Evolutionary conservation across 768 basidiomycete genomes (phyloP).

Genomic region (Tylopilus sp.): DNA sequence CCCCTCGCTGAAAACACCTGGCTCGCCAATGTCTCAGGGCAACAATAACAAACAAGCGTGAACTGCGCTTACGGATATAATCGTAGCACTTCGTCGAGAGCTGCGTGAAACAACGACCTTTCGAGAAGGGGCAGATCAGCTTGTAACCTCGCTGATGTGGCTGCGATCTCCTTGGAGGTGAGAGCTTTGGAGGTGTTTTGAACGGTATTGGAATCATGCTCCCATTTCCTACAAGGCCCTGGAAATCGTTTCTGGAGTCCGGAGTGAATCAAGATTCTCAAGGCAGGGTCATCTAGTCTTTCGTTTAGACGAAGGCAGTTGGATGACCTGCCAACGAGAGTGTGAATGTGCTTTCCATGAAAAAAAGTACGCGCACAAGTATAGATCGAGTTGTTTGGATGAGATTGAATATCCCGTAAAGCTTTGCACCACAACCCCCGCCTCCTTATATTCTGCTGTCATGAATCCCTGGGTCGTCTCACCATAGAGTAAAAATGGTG

Average conservation of each 20-base stretch:
- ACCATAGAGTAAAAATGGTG: slow-evolving; percentile 35
- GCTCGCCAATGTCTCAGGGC: not conserved
- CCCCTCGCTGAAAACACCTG: slow-evolving; percentile 16
- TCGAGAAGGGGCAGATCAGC: slow-evolving; percentile 4
- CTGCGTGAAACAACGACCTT: slow-evolving; percentile 22
- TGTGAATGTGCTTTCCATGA: not conserved
- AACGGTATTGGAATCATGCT: slow-evolving; percentile 6
- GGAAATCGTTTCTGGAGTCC: slow-evolving; percentile 32
- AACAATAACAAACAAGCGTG: not conserved
- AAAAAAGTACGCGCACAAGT: slow-evolving; percentile 17
- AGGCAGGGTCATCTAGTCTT: slow-evolving; percentile 20
- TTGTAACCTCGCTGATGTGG: not conserved
- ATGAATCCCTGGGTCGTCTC: slow-evolving; percentile 43
- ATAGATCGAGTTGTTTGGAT: slow-evolving; percentile 10
- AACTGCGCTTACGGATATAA: slow-evolving; percentile 24
- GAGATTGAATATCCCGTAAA: not conserved
- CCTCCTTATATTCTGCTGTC: slow-evolving; percentile 26
- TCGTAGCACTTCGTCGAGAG: slow-evolving; percentile 20
- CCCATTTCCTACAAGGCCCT: slow-evolving; percentile 23
- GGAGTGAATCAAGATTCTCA: slow-evolving; percentile 25
- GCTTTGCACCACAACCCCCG: not conserved
- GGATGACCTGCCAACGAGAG: slow-evolving; percentile 9
- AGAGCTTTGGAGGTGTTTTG: not conserved
- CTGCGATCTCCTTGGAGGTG: not conserved
- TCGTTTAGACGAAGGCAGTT: slow-evolving; percentile 25